Evolutionary conservation across 768 basidiomycete species (phyloP).

Genomic region (Mycena venus): DNA sequence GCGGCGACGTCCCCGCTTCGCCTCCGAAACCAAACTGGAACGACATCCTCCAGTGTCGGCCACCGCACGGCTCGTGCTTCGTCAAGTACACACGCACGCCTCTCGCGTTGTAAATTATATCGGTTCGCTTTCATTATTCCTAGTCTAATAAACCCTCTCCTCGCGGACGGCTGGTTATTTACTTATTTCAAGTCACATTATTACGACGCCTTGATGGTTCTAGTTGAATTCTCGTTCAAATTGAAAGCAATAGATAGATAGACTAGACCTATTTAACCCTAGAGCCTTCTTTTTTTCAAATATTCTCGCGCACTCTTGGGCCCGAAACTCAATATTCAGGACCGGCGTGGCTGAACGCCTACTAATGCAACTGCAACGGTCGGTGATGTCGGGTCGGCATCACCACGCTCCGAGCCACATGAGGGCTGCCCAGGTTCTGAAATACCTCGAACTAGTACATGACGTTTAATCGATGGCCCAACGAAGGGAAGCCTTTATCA

Average conservation of each 20-base stretch:
- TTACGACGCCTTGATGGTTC: constrained; percentile 17
- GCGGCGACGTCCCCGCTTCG: constrained; percentile 57
- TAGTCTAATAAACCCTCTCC: constrained; percentile 11
- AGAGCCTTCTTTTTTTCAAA: too few species aligned
- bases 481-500: background rate
- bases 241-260: background rate
- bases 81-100: constrained; percentile 55
- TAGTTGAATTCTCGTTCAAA: background rate
- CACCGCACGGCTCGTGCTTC: constrained; percentile 66
- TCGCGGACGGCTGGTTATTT: constrained; percentile 4
- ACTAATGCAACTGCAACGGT: background rate
- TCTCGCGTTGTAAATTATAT: constrained; percentile 17
- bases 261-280: background rate
- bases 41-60: constrained; percentile 77
- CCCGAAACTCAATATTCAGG: background rate
- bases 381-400: background rate
- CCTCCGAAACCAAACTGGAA: constrained; percentile 84
- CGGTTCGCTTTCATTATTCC: constrained; percentile 21
- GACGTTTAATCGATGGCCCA: constrained; percentile 4
- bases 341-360: background rate
- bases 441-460: background rate
- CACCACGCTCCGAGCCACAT: background rate
- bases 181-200: constrained; percentile 24
- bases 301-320: too few species aligned
- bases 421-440: too few species aligned